Evolutionary conservation across 257 asterid genomes (phyloP).

Genomic region (Haberlea rhodopensis): DNA sequence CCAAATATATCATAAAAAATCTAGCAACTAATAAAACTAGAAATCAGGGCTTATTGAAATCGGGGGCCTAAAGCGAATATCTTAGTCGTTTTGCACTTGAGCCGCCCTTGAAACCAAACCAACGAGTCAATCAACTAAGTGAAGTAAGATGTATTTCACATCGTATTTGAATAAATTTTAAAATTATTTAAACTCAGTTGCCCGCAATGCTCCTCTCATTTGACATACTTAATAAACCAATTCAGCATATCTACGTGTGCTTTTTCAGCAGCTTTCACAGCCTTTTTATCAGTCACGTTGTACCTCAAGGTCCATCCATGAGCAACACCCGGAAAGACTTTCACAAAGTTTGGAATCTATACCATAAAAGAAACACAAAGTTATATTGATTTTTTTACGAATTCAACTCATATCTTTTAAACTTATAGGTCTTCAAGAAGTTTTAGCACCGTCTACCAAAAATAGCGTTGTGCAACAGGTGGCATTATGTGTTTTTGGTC

Average conservation of each 20-base stretch:
- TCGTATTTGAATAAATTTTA: neutral
- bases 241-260: conserved; percentile 45
- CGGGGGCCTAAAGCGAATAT: no score
- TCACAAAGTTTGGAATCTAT: conserved; percentile 46
- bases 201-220: conserved; percentile 7
- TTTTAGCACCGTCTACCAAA: no score
- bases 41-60: no score
- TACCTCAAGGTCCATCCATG: conserved; percentile 68
- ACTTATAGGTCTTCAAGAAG: neutral
- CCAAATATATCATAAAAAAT: no score
- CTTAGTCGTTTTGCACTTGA: no score
- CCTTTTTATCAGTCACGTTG: conserved; percentile 39
- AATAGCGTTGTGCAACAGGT: no score
- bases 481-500: no score
- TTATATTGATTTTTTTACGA: neutral
- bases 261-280: conserved; percentile 52
- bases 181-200: neutral
- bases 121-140: no score
- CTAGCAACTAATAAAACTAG: no score
- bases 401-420: neutral
- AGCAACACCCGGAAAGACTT: conserved; percentile 43
- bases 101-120: no score
- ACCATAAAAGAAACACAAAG: no score
- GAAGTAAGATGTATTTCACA: no score
- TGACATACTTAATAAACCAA: conserved; percentile 48